Evolutionary conservation across 2,329 filamentous ascomycete genomes (phyloP).

Genomic region (Exophiala spinifera): DNA sequence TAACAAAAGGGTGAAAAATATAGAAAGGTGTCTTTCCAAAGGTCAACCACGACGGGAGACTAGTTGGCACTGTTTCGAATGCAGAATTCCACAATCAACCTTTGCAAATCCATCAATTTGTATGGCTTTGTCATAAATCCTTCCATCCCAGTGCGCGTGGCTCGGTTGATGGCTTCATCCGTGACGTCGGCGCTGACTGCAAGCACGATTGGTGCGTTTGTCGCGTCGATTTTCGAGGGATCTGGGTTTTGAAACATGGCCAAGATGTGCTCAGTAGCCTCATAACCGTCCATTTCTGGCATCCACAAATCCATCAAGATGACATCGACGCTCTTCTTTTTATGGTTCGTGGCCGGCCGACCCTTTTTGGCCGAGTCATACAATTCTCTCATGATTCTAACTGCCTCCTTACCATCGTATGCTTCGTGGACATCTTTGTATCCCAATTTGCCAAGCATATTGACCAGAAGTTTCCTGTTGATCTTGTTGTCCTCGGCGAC

Average conservation of each 20-base stretch:
- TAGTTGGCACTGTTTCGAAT: conserved; percentile 22
- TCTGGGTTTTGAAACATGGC: conserved; percentile 43
- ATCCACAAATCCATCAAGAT: conserved; percentile 76
- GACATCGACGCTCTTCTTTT: conserved; percentile 51
- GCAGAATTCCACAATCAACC: conserved; percentile 54
- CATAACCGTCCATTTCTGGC: conserved; percentile 70
- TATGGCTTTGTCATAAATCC: conserved; percentile 69
- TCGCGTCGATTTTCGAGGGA: conserved; percentile 7
- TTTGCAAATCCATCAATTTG: conserved; percentile 60
- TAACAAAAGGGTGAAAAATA: neutral
- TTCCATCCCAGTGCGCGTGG: conserved; percentile 62
- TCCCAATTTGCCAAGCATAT: conserved; percentile 65
- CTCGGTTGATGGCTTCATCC: conserved; percentile 59
- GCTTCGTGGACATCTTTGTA: conserved; percentile 63
- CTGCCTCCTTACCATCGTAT: conserved; percentile 66
- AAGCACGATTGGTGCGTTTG: conserved; percentile 48
- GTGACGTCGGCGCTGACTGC: conserved; percentile 67
- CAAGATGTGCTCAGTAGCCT: conserved; percentile 63
- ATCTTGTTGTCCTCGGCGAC: conserved; percentile 72
- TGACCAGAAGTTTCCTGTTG: conserved; percentile 65
- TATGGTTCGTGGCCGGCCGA: conserved; percentile 9
- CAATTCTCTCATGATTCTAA: conserved; percentile 56
- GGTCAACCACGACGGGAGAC: neutral
- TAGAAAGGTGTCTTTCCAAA: neutral
- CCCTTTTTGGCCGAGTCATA: conserved; percentile 26